Conservation (phyloP, 2,329 filamentous ascomycete species). For the Ascochyta fabae region DNA sequence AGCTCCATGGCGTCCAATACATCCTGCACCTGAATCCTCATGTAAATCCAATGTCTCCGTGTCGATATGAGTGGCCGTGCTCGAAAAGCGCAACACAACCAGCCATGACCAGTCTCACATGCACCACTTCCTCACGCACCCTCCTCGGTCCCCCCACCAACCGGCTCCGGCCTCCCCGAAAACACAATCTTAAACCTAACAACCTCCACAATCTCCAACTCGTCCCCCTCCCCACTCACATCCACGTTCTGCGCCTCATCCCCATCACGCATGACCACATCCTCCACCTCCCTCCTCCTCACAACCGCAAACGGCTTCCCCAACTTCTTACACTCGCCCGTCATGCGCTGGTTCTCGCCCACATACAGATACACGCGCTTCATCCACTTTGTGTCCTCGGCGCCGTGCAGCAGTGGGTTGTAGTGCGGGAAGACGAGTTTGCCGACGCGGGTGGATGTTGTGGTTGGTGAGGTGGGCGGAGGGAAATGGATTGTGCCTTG, state of each 20-base stretch:
- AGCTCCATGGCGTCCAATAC: not conserved
- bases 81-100: not conserved
- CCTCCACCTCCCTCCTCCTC: constrained; percentile 49
- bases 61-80: no score
- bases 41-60: not conserved
- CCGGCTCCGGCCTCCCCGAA: constrained; percentile 82
- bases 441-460: constrained; percentile 64
- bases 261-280: constrained; percentile 35
- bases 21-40: not conserved
- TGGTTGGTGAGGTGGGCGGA: constrained; percentile 28
- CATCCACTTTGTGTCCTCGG: constrained; percentile 77
- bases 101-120: not conserved
- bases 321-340: constrained; percentile 88
- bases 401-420: constrained; percentile 54
- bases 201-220: constrained; percentile 84
- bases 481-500: constrained; percentile 89
- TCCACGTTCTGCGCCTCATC: constrained; percentile 13
- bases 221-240: constrained; percentile 25
- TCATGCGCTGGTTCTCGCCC: constrained; percentile 85
- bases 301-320: constrained; percentile 80
- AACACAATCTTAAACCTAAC: constrained; percentile 89
- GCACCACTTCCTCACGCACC: constrained; percentile 1
- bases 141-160: constrained; percentile 50
- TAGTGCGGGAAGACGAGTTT: constrained; percentile 81
- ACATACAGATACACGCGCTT: constrained; percentile 87